Evolutionary conservation across 495 filamentous ascomycete genomes (phyloP), one percentile per base, ranked within the genome.

Genomic region (Talaromyces borbonicus): DNA sequence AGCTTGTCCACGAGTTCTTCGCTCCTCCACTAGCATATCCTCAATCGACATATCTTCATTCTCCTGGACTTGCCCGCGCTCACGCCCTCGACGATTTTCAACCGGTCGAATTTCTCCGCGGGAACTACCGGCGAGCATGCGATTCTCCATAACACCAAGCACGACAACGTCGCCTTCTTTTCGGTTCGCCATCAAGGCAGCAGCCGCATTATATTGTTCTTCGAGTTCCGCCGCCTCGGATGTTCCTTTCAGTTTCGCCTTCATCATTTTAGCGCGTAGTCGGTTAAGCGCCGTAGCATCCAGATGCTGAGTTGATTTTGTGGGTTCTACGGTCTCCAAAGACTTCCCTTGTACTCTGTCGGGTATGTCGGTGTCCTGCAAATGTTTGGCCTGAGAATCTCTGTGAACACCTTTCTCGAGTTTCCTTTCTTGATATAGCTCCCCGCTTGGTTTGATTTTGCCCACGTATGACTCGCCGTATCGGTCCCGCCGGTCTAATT

Each of bases 21-120:
- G 78, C 61, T 98, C 92, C 58, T 95, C 87, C 31, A 84, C 75
- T 8, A 98, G 78, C 92, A 98, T 98, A 55, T 97, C 92, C 18
- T 90, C 86, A 44, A 98, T 81, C 25, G 69, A 81, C 92, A 98
- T 97, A 55, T 96, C 87, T 41, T 95, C 88, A 51, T 96, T 98
- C 46, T 87, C 87, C 52, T 85, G 75, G 8, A 97, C 80, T 15
- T 75, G 65, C 14, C 88, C 88, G 49, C 87, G 74, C 56, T 94
- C 87, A 19, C 78, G 69, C 12, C 87, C 89, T 36, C 89, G 73
- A 55, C 83, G 89, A 45, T 74, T 92, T 25, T 80, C 77, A 27
- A 93, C 64, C 0, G 74, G 66, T 49, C 83, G 86, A 40, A 87
- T 81, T 63, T 95, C 89, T 31, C 80, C 83, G 42, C 69, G 60